Conservation (phyloP, 1,284 basidiomycete genomes). For the Bondarzewia mesenterica region DNA sequence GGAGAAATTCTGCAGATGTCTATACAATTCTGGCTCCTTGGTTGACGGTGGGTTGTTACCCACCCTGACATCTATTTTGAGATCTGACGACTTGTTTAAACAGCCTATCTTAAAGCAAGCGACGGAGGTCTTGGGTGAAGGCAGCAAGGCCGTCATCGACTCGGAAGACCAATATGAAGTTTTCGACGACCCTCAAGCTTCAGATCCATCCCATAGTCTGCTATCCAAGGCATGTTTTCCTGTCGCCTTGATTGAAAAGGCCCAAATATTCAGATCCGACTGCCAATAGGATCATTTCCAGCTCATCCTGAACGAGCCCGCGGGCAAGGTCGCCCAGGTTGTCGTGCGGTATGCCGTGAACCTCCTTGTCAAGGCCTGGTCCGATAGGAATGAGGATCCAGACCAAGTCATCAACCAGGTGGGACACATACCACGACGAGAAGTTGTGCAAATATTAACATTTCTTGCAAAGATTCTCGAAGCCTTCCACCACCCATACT, state of each 20-base stretch:
- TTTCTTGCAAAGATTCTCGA: slow-evolving; percentile 39
- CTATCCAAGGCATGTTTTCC: slow-evolving; percentile 42
- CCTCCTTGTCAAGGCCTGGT: slow-evolving; percentile 57
- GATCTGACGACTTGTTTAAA: background rate
- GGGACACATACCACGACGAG: slow-evolving; percentile 5
- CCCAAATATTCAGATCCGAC: background rate
- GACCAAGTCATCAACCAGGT: slow-evolving; percentile 44
- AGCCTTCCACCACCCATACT: slow-evolving; percentile 67
- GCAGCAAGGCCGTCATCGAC: slow-evolving; percentile 65
- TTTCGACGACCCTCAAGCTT: slow-evolving; percentile 62
- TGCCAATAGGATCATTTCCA: slow-evolving; percentile 50
- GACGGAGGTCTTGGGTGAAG: slow-evolving; percentile 49
- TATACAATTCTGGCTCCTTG: slow-evolving; percentile 69
- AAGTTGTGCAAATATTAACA: background rate
- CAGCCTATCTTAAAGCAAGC: slow-evolving; percentile 54
- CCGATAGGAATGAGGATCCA: slow-evolving; percentile 35
- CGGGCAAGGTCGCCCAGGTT: slow-evolving; percentile 64
- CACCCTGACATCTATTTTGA: background rate
- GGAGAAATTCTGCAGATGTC: slow-evolving; percentile 36
- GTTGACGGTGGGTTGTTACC: slow-evolving; percentile 31
- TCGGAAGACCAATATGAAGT: slow-evolving; percentile 65
- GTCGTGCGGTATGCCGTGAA: slow-evolving; percentile 57
- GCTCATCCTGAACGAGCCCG: slow-evolving; percentile 62
- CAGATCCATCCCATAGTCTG: slow-evolving; percentile 67
- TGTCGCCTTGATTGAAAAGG: background rate